phyloP scores from a whole-genome alignment of 2,329 filamentous ascomycete species.

The Magnaporthales sp. region DNA sequence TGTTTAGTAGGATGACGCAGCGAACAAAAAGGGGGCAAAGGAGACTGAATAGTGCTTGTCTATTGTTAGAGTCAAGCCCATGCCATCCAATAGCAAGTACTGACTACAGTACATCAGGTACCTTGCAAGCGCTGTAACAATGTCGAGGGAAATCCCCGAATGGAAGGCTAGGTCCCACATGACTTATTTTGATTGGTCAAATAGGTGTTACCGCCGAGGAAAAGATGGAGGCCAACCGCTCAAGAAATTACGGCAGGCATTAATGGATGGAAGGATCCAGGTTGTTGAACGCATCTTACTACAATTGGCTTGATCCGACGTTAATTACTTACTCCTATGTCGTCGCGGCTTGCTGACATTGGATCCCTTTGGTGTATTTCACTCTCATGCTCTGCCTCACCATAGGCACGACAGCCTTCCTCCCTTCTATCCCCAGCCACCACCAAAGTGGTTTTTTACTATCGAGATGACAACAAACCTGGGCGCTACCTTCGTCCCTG shows the following conservation, averaged over 20 bases:
- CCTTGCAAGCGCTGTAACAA: neutral
- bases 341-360: neutral
- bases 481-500: constrained; percentile 47
- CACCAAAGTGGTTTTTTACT: neutral
- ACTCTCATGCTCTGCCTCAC: neutral
- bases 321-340: neutral
- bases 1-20: neutral
- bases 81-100: neutral
- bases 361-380: neutral
- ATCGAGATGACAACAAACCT: constrained; percentile 15
- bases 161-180: neutral
- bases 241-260: neutral
- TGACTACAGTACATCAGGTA: neutral
- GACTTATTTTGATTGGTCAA: neutral
- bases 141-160: neutral
- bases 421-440: neutral
- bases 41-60: neutral
- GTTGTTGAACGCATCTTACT: neutral
- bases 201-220: neutral
- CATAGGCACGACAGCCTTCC: neutral
- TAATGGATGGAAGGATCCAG: neutral
- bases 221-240: neutral
- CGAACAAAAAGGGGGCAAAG: neutral
- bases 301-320: neutral
- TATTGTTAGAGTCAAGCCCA: neutral